phyloP scores from a whole-genome alignment of 768 basidiomycete species.

The Boletus vinaceobasis region DNA sequence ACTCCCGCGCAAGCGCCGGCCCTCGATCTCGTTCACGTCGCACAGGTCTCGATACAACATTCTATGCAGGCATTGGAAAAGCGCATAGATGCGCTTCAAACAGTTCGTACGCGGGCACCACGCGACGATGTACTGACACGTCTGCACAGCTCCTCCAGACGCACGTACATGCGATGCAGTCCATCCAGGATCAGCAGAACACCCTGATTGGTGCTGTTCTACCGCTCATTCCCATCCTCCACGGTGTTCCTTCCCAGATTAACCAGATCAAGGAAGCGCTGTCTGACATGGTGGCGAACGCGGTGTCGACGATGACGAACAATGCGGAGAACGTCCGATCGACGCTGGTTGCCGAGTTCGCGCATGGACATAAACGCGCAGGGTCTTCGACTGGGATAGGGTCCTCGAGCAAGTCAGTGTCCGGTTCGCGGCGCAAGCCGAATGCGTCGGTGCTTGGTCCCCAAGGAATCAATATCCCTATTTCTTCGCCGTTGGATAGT shows the following conservation, averaged over 20 bases:
- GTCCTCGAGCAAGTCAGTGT: background rate
- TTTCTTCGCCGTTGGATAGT: conserved; percentile 14
- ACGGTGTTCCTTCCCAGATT: conserved; percentile 57
- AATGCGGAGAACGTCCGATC: conserved; percentile 14
- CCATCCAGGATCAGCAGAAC: conserved; percentile 42
- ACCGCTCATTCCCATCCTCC: conserved; percentile 59
- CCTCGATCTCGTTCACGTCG: conserved; percentile 39
- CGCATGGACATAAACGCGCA: background rate
- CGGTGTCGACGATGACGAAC: conserved; percentile 15
- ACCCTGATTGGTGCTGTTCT: conserved; percentile 43
- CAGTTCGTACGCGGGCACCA: conserved; percentile 32
- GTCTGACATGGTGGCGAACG: conserved; percentile 17
- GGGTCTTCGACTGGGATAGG: conserved; percentile 4
- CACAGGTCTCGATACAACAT: conserved; percentile 37
- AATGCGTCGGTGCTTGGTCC: background rate
- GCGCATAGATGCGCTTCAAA: conserved; percentile 53
- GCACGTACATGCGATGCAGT: conserved; percentile 54
- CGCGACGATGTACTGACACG: conserved; percentile 14
- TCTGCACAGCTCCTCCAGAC: conserved; percentile 45
- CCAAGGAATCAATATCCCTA: background rate
- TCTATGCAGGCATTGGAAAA: conserved; percentile 47
- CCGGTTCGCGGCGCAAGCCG: conserved; percentile 2
- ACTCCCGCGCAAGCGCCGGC: conserved; percentile 47
- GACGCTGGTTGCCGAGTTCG: conserved; percentile 5
- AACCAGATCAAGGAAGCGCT: conserved; percentile 23